phyloP scores from a whole-genome alignment of 1,284 basidiomycete genomes.

The Jaminaea rosea region DNA sequence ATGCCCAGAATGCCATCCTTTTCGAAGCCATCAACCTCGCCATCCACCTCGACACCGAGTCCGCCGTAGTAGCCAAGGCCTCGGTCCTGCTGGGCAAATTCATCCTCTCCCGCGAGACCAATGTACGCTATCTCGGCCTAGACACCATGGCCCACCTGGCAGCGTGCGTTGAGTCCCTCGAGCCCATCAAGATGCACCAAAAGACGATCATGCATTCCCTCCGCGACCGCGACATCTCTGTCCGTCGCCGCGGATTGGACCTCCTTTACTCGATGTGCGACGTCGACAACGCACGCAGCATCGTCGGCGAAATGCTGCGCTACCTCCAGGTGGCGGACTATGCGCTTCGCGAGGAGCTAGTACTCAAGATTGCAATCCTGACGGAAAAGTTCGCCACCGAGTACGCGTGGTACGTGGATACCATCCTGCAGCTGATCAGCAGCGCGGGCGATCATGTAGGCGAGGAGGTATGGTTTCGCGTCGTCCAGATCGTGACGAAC shows the following conservation, averaged over 20 bases:
- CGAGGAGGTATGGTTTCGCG: constrained; percentile 98
- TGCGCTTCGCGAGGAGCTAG: constrained; percentile 92
- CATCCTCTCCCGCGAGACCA: constrained; percentile 95
- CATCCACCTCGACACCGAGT: constrained; percentile 89
- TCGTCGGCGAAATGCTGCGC: constrained; percentile 85
- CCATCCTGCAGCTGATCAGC: constrained; percentile 77
- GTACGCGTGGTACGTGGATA: constrained; percentile 50
- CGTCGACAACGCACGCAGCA: constrained; percentile 81
- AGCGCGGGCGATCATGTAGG: constrained; percentile 96
- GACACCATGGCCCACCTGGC: constrained; percentile 98
- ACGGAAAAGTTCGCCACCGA: constrained; percentile 91
- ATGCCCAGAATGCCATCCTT: constrained; percentile 93
- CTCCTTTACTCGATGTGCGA: constrained; percentile 99
- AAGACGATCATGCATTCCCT: constrained; percentile 87
- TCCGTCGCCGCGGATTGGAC: constrained; percentile 85
- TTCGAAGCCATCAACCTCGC: constrained; percentile 97
- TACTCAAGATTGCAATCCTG: constrained; percentile 92
- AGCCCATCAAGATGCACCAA: constrained; percentile 89
- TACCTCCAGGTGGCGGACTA: constrained; percentile 93
- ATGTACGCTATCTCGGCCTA: constrained; percentile 91
- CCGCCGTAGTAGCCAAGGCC: constrained; percentile 78
- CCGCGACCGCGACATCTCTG: constrained; percentile 93
- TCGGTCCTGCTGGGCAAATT: constrained; percentile 85
- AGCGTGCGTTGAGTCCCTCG: constrained; percentile 70
- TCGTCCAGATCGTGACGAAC: constrained; percentile 95